phyloP scores from a whole-genome alignment of 805 yeast species.

The Wickerhamomyces queroliae region DNA sequence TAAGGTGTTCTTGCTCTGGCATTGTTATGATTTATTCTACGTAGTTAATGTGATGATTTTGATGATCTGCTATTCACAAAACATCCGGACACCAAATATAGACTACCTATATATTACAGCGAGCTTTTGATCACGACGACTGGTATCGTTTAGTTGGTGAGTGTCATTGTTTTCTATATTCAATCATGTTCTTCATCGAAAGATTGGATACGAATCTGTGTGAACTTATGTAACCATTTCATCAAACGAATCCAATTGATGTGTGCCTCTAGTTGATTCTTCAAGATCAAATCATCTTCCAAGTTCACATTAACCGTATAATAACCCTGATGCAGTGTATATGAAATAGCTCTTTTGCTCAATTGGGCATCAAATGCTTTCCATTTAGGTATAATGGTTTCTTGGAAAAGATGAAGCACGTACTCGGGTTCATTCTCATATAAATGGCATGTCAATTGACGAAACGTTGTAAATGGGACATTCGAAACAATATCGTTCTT shows the following conservation, averaged over 20 bases:
- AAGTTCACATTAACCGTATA: neutral
- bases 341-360: neutral
- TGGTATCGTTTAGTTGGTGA: too few species aligned
- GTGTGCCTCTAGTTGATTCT: neutral
- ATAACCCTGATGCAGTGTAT: neutral
- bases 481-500: neutral
- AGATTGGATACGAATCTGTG: too few species aligned
- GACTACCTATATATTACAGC: too few species aligned
- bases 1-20: neutral
- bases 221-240: too few species aligned
- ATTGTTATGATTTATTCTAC: neutral
- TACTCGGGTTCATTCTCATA: neutral
- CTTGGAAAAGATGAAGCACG: too few species aligned
- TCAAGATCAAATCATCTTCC: neutral
- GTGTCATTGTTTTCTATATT: too few species aligned
- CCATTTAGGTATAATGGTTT: neutral
- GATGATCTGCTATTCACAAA: neutral
- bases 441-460: neutral
- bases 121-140: too few species aligned
- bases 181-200: too few species aligned
- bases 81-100: constrained; percentile 1
- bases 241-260: neutral
- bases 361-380: neutral
- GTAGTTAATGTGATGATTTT: neutral
- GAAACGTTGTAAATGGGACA: neutral